phyloP scores from a whole-genome alignment of 768 basidiomycete genomes.

The Collybia sordida region DNA sequence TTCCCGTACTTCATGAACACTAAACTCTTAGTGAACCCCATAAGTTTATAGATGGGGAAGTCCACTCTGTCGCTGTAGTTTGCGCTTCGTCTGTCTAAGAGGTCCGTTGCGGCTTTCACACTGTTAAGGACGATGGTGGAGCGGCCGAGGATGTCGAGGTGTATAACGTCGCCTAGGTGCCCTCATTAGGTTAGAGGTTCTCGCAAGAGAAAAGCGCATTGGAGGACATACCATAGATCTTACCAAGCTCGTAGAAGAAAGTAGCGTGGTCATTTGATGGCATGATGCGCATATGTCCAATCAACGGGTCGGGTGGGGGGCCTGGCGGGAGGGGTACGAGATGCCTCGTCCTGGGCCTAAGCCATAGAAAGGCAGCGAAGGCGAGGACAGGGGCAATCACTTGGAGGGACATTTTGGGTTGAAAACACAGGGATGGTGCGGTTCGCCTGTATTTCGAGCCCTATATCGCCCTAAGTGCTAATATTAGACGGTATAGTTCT shows the following conservation, averaged over 20 bases:
- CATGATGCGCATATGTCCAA: background rate
- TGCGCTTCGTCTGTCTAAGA: constrained; percentile 8
- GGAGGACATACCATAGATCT: background rate
- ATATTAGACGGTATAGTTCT: no score
- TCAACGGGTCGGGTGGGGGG: background rate
- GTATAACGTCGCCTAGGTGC: constrained; percentile 8
- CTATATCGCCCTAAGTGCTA: no score
- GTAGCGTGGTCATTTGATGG: background rate
- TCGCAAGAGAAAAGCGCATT: background rate
- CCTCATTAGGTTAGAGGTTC: background rate
- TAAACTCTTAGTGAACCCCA: no score
- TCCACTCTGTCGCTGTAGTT: constrained; percentile 14
- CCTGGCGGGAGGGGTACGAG: constrained; percentile 2
- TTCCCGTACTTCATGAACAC: constrained; percentile 9
- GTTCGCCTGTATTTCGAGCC: no score
- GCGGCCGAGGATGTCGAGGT: constrained; percentile 1
- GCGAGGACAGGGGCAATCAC: no score
- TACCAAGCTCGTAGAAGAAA: constrained; percentile 1
- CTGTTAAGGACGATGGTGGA: constrained; percentile 8
- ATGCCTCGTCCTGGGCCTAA: no score
- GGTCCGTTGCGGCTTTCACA: constrained; percentile 5
- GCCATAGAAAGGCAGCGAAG: no score
- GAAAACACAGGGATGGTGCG: no score
- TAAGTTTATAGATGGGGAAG: no score
- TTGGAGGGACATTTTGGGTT: no score